Conservation (phyloP, 495 filamentous ascomycete species). For the Achaetomiella virescens region DNA sequence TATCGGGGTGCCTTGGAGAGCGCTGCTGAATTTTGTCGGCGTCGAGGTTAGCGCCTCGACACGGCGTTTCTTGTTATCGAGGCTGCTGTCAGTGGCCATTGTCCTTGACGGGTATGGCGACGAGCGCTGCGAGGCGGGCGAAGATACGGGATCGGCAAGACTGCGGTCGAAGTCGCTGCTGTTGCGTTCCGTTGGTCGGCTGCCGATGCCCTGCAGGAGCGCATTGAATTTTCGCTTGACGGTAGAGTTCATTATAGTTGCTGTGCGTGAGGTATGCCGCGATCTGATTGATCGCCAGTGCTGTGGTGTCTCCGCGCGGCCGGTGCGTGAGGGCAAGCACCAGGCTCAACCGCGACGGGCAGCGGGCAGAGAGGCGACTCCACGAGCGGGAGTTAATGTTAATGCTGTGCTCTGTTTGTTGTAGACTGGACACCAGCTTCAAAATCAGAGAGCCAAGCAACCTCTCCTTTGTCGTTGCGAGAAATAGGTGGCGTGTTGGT, state of each 20-base stretch:
- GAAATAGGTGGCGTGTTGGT: no score
- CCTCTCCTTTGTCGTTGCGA: no score
- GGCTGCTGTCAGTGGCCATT: constrained; percentile 18
- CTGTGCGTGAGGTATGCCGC: background rate
- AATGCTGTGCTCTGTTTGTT: no score
- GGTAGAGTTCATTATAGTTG: constrained; percentile 43
- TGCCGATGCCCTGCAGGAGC: constrained; percentile 47
- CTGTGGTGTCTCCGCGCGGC: background rate
- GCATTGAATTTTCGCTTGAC: constrained; percentile 54
- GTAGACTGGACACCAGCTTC: no score
- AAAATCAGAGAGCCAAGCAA: no score
- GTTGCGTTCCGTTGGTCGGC: constrained; percentile 17
- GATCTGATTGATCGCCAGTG: background rate
- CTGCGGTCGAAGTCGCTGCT: constrained; percentile 6
- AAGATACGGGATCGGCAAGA: constrained; percentile 3
- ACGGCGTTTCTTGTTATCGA: constrained; percentile 44
- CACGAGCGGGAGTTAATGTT: no score
- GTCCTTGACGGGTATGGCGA: constrained; percentile 16
- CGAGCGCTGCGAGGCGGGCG: constrained; percentile 19
- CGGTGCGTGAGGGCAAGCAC: background rate
- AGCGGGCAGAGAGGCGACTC: no score
- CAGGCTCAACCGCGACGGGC: no score
- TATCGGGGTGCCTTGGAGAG: background rate
- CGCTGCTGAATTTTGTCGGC: constrained; percentile 15
- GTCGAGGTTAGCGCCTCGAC: constrained; percentile 27